Evolutionary conservation across 371 early-diverging fungal species (phyloP), one percentile per base, ranked within the genome.

Genomic region (Smittium mucronatum): DNA sequence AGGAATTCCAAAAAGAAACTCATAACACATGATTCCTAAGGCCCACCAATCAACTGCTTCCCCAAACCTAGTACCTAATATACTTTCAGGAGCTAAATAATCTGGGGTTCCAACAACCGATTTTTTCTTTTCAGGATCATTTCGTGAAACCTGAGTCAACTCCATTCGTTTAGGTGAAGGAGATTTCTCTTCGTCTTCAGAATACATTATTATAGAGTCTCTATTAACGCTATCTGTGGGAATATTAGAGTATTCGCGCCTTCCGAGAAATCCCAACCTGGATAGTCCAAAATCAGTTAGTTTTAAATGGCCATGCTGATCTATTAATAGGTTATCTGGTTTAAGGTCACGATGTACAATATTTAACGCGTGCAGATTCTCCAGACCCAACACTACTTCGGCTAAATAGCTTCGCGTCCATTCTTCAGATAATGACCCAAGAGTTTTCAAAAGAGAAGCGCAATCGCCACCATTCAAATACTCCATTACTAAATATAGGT

Each of bases 401-500:
- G 93, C 89, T 17, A 91, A 84, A 79, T 95, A 95, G 70, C 93
- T 89, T 35, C 85, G 74, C 2, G 91, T 87, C 35, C 90, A 78
- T 34, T 83, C 85, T 70, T 86, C 85, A 8, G 83, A 73, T 70
- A 97, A 93, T 81, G 83, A 58, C 15, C 93, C 93, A 26, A 94
- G 80, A 0, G 85, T 85, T 76, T 95, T 95, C 70, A 96, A 81
- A 31, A 98, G 78, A 0, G 95, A 88, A 16, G 93, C 93, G 67
- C 94, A 93, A 75, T 98, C 98, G 1, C 98, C 98, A 32, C 98
- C 98, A 74, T 93, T 94, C 64, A 96, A 77, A 75, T 95, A 98
- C 74, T 96, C 97, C 88, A 98, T 88, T 0, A 96, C 97, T 34
- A 96, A 79, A 71, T 93, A 98, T 47, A 98, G 79, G 74, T 92